Evolutionary conservation across 129 eudicot species (phyloP), one percentile per base, ranked within the genome.

Genomic region (Flaveria trinervia): DNA sequence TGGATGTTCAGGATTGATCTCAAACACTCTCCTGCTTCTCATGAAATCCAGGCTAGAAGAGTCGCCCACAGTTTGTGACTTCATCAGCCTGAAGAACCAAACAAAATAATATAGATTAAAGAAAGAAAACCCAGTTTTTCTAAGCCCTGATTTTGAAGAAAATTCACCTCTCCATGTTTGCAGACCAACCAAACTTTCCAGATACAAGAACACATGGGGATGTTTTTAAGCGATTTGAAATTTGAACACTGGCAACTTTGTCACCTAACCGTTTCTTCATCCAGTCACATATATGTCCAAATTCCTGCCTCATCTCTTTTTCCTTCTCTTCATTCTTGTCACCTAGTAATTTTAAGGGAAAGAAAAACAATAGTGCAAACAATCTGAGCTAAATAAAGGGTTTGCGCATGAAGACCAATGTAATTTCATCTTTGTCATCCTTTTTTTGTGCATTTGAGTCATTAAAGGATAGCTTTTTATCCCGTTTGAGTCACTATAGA

Each of bases 171-270:
- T 93, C 98, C 98, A 93, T 93, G 76, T 93, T 93, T 16, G 97
- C 98, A 61, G 98, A 93, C 97, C 97, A 93, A 62, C 98, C 98
- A 77, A 93, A 93, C 77, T 91, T 93, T 76, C 88, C 97, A 26
- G 98, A 85, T 50, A 86, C 97, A 64, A 90, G 96, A 26, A 90
- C 97, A 82, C 98, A 93, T 13, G 98, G 97, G 20, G 98, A 93
- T 69, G 93, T 23, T 77, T 93, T 93, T 57, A 93, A 82, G 14
- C 98, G 97, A 73, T 81, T 85, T 41, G 98, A 93, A 60, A 93
- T 78, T 73, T 93, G 97, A 54, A 93, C 98, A 73, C 90, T 87
- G 14, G 96, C 91, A 59, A 93, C 98, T 81, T 83, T 93, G 67
- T 93, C 98, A 18, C 96, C 97, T 54, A 93, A 77, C 13, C 80